phyloP scores from a whole-genome alignment of 495 filamentous ascomycete species.

The Xylaria telfairii region DNA sequence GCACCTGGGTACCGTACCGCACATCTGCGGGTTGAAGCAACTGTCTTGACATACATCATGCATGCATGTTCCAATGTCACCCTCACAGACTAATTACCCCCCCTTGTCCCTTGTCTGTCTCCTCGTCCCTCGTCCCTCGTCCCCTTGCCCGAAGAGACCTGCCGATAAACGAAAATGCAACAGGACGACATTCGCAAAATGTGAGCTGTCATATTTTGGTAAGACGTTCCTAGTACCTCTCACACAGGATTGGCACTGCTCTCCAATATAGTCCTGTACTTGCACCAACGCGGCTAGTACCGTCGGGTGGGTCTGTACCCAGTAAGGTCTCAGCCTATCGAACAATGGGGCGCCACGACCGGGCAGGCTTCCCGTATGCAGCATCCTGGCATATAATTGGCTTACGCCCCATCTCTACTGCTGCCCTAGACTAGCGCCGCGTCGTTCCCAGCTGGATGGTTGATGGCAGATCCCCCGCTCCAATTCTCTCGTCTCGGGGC shows the following conservation, averaged over 20 bases:
- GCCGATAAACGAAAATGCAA: neutral
- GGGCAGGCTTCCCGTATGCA: constrained; percentile 26
- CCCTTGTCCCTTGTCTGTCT: no score
- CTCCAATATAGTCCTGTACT: neutral
- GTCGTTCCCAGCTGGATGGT: constrained; percentile 42
- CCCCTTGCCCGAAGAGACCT: neutral
- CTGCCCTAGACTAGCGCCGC: constrained; percentile 15
- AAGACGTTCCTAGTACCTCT: constrained; percentile 3
- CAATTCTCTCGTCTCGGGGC: constrained; percentile 20
- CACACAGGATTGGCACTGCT: neutral
- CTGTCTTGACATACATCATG: constrained; percentile 21
- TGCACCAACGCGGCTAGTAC: constrained; percentile 2
- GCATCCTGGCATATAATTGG: constrained; percentile 11
- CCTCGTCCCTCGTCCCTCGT: no score
- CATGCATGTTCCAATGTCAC: constrained; percentile 23
- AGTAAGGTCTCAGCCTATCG: constrained; percentile 14
- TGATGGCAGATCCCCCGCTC: constrained; percentile 38
- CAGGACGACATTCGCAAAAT: neutral
- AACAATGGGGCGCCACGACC: constrained; percentile 20
- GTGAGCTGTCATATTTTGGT: constrained; percentile 16
- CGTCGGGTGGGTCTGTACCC: neutral
- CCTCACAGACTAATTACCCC: constrained; percentile 1
- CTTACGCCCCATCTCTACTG: neutral
- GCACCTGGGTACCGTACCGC: constrained; percentile 4
- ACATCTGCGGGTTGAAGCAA: neutral